Percentiles rank a stretch among this genome's conserved stretches.
phyloP scores from a whole-genome alignment of 2,329 filamentous ascomycete species.

The Trichoderma oligosporum region DNA sequence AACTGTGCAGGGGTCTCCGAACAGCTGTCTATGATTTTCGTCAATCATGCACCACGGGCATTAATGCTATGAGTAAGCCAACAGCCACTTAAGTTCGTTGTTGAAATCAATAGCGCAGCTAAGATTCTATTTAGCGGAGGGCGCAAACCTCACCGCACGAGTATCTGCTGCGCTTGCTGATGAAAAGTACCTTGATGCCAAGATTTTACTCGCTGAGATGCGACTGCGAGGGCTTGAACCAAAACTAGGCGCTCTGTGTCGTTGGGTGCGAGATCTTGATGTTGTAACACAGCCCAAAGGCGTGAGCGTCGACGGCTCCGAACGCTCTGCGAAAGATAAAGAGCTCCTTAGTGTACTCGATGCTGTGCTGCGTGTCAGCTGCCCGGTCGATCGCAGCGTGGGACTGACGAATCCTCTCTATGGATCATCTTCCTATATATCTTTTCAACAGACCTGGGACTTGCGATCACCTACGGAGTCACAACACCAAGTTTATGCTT shows the following conservation, averaged over 20 bases:
- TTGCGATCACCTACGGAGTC: slow-evolving; percentile 43
- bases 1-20: slow-evolving; percentile 62
- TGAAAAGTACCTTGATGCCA: slow-evolving; percentile 61
- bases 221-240: slow-evolving; percentile 61
- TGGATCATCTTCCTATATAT: slow-evolving; percentile 45
- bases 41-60: slow-evolving; percentile 63
- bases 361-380: slow-evolving; percentile 59
- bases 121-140: slow-evolving; percentile 35
- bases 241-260: slow-evolving; percentile 64
- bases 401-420: slow-evolving; percentile 26
- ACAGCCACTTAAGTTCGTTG: neutral
- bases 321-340: slow-evolving; percentile 45
- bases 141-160: slow-evolving; percentile 61
- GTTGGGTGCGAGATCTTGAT: slow-evolving; percentile 69
- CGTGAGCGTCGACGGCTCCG: slow-evolving; percentile 28
- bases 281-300: slow-evolving; percentile 56
- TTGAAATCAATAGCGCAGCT: neutral
- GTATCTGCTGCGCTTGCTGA: slow-evolving; percentile 64
- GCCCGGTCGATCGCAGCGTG: slow-evolving; percentile 52
- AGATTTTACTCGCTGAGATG: slow-evolving; percentile 66
- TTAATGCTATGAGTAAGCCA: slow-evolving; percentile 51
- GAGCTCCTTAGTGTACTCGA: slow-evolving; percentile 61
- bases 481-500: slow-evolving; percentile 50
- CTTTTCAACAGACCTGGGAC: slow-evolving; percentile 59
- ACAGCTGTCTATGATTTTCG: slow-evolving; percentile 66